Base-by-base conservation (phyloP, 2,329 filamentous ascomycete species). In the Escovopsis sp. region DNA sequence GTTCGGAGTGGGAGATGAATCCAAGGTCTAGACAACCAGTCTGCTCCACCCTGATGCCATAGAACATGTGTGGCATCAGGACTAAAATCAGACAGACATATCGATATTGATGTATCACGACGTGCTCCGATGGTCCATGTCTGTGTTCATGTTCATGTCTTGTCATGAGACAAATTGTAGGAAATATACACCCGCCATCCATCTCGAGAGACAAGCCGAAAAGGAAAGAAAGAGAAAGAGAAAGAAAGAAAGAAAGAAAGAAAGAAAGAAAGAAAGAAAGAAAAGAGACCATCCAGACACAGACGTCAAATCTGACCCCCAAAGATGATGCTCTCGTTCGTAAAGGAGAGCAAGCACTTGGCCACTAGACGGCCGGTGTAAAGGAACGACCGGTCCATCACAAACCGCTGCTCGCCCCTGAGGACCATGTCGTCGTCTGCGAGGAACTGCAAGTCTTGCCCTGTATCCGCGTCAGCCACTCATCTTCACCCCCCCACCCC, bases 11-110 rank as follows among this genome's bases (percentile, higher is more conserved):
- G 73, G 70, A 77, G 71, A 77, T 67, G 54, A 69, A 76, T 56
- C 63, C 61, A 59, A 60, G 73, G 74, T 72, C 73, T 77, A 77
- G 74, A 78, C 74, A 77, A 72, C 74, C 74, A 57, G 72, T 75
- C 73, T 69, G 64, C 68, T 78, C 74, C 74, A 77, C 74, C 74
- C 74, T 74, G 73, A 63, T 70, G 65, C 63, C 67, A 72, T 69
- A 64, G 67, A 71, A 46, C 50, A 45, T 51, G 66, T 76, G 70
- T 70, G 71, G 61, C 62, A 67, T 65, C 68, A 66, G 74, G 74
- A 78, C 74, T 78, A 77, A 69, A 69, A 68, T 65, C 67, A 70
- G 73, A 72, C 72, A 70, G 55, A 78, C 70, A 76, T 68, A 43
- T 48, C 39, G 38, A 23, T 23, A 23, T 23, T 4, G 23, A 23